These are phyloP conservation scores for Ophiostoma novo-ulmi DNA, from an alignment of 2,329 filamentous ascomycete species.

Conservation along the genomic window DNA sequence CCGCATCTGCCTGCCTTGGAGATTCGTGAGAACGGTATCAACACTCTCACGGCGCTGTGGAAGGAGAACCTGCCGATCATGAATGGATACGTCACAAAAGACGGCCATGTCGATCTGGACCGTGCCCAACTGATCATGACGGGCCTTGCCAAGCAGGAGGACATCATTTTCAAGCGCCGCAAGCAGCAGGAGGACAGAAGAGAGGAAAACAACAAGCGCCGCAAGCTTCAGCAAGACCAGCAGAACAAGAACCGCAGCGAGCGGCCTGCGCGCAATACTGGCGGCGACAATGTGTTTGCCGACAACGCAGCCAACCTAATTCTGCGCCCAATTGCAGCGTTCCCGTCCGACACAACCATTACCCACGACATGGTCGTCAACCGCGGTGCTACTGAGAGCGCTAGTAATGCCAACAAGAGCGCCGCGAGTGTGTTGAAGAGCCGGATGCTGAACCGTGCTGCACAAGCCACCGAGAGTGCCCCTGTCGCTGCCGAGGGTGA, in stretches of 20 bases:
- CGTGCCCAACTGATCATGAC: constrained; percentile 82
- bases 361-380: constrained; percentile 89
- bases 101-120: constrained; percentile 83
- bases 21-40: constrained; percentile 94
- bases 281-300: constrained; percentile 27
- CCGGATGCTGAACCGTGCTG: constrained; percentile 55
- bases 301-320: constrained; percentile 27
- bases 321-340: constrained; percentile 42
- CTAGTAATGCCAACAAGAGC: constrained; percentile 85
- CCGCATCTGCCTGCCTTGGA: constrained; percentile 96
- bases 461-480: constrained; percentile 3
- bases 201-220: constrained; percentile 71
- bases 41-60: constrained; percentile 95
- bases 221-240: constrained; percentile 68
- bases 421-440: constrained; percentile 85
- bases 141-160: constrained; percentile 86
- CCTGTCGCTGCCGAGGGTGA: neutral
- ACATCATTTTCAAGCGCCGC: constrained; percentile 83
- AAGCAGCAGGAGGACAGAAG: constrained; percentile 80
- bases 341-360: constrained; percentile 54
- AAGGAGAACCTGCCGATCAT: constrained; percentile 83
- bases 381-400: constrained; percentile 58
- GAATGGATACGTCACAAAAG: constrained; percentile 94
- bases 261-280: constrained; percentile 14
- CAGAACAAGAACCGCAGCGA: constrained; percentile 12